A percentile compares a stretch with the other conserved stretches of the same genome.
phyloP scores from a whole-genome alignment of 169 alveolate species.

The Babesia divergens region DNA sequence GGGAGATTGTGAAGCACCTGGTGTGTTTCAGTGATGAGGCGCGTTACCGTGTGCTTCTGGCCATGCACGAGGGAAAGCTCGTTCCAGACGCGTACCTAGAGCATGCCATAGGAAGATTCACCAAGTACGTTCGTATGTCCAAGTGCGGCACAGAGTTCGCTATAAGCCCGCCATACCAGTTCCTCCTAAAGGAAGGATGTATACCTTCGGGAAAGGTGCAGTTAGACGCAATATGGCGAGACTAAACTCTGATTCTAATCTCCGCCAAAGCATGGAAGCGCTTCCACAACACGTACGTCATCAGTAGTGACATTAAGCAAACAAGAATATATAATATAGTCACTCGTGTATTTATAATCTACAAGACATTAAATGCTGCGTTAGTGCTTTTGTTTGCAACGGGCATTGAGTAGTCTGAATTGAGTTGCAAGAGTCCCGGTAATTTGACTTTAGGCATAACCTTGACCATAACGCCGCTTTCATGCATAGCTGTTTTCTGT shows the following conservation, averaged over 20 bases:
- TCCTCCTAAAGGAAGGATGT: neutral
- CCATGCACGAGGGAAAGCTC: neutral
- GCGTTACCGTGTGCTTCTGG: conserved; percentile 18
- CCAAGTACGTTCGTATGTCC: conserved; percentile 1
- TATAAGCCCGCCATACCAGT: neutral
- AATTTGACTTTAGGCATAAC: conserved; percentile 43
- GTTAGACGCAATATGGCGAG: too few relatives aligned
- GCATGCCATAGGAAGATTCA: neutral
- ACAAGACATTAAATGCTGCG: neutral
- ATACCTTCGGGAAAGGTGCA: neutral
- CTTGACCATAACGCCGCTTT: conserved; percentile 61
- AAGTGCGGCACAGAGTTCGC: neutral
- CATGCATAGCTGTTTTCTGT: conserved; percentile 60
- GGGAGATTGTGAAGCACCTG: conserved; percentile 22
- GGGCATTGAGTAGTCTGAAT: conserved; percentile 64
- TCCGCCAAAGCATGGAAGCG: too few relatives aligned
- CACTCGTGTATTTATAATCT: too few relatives aligned
- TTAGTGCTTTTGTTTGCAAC: neutral
- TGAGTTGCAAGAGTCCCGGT: conserved; percentile 57
- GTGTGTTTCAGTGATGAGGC: conserved; percentile 7
- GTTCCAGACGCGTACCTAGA: conserved; percentile 7
- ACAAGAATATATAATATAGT: too few relatives aligned
- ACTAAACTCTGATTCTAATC: too few relatives aligned
- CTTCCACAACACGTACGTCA: too few relatives aligned
- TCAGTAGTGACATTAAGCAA: too few relatives aligned